Evolutionary conservation across 1,284 basidiomycete species (phyloP).

Genomic region (Fomitiporia mediterranea): DNA sequence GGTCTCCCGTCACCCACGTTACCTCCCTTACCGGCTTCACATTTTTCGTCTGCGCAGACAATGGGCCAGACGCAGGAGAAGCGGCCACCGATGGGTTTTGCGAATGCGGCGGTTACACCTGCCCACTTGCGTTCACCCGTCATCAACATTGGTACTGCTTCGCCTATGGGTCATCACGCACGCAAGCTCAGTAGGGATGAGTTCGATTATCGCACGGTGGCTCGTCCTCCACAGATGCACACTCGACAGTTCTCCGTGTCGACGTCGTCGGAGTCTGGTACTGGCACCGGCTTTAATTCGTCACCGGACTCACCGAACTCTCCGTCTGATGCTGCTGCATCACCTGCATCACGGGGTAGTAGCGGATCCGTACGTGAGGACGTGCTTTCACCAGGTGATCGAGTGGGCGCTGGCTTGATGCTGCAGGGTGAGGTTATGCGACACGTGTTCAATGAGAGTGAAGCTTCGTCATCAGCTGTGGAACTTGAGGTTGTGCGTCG

Average conservation of each 20-base stretch:
- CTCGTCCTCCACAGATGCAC: not conserved
- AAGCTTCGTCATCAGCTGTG: constrained; percentile 46
- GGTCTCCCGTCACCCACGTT: constrained; percentile 17
- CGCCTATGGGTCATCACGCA: constrained; percentile 2
- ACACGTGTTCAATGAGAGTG: constrained; percentile 37
- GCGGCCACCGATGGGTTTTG: not conserved
- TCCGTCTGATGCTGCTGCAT: constrained; percentile 15
- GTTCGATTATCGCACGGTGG: constrained; percentile 7
- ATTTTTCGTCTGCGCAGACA: not conserved
- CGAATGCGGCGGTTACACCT: not conserved
- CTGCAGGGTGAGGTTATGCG: constrained; percentile 62
- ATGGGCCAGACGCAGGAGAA: not conserved
- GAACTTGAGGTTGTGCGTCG: constrained; percentile 82
- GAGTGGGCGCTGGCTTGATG: constrained; percentile 58
- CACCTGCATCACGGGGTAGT: constrained; percentile 25
- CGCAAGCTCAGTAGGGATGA: constrained; percentile 10
- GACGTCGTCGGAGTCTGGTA: not conserved
- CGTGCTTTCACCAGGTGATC: constrained; percentile 63
- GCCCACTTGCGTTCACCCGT: constrained; percentile 13
- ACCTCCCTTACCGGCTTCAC: constrained; percentile 9
- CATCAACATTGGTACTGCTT: constrained; percentile 15
- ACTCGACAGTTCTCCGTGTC: not conserved
- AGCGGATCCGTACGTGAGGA: constrained; percentile 52
- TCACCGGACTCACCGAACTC: constrained; percentile 14
- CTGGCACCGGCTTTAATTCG: not conserved